These are phyloP conservation scores for Cinnamomum chago DNA, from an alignment of 164 flowering plant species.

Conservation along the genomic window DNA sequence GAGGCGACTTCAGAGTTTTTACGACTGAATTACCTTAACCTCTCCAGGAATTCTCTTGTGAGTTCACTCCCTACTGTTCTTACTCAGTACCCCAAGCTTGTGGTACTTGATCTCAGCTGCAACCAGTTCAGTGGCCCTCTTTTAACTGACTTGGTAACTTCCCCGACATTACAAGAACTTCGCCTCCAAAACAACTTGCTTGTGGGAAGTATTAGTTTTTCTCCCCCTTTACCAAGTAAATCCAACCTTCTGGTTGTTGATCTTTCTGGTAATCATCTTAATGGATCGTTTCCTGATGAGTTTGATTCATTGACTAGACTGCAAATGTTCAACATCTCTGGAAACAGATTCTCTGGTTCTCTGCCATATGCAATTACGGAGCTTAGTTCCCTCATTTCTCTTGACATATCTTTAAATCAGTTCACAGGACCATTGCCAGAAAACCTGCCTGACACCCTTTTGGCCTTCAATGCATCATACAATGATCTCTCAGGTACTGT, in stretches of 20 bases:
- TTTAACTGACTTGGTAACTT: slow-evolving; percentile 39
- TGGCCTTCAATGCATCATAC: slow-evolving; percentile 71
- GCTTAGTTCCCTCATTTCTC: slow-evolving; percentile 42
- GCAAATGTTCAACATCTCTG: slow-evolving; percentile 60
- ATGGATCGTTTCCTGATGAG: slow-evolving; percentile 64
- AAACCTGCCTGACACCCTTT: slow-evolving; percentile 55
- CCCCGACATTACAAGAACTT: slow-evolving; percentile 71
- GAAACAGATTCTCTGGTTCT: slow-evolving; percentile 76
- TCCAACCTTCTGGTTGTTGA: slow-evolving; percentile 62
- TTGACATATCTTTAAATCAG: slow-evolving; percentile 74
- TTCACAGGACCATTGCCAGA: slow-evolving; percentile 77
- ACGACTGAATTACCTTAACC: slow-evolving; percentile 70
- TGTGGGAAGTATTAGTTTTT: slow-evolving; percentile 42
- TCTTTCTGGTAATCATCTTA: slow-evolving; percentile 67
- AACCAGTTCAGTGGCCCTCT: slow-evolving; percentile 70
- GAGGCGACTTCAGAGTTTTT: slow-evolving; percentile 66
- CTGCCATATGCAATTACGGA: slow-evolving; percentile 60
- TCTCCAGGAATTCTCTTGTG: slow-evolving; percentile 65
- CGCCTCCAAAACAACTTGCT: slow-evolving; percentile 59
- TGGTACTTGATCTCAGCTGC: slow-evolving; percentile 70
- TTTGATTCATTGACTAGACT: slow-evolving; percentile 56
- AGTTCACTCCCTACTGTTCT: slow-evolving; percentile 53
- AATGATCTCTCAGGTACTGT: slow-evolving; percentile 86
- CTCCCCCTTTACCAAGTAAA: slow-evolving; percentile 35
- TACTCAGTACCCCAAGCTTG: slow-evolving; percentile 62